Evolutionary conservation across 2,329 filamentous ascomycete genomes (phyloP).

Genomic region (Fusarium caatingaense): DNA sequence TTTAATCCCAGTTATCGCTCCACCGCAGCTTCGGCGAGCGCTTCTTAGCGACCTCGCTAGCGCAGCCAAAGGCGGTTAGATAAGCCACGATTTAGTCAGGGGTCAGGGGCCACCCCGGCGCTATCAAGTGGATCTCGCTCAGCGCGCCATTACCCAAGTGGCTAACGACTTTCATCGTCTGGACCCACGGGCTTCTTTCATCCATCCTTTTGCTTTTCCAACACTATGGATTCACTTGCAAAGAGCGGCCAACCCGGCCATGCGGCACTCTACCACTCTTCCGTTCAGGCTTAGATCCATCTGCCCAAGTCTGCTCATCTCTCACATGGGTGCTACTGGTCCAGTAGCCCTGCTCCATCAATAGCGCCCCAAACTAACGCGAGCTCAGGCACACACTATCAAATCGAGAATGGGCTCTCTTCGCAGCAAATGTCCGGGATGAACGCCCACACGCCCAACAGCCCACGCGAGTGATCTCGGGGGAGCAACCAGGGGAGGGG

Average conservation of each 20-base stretch:
- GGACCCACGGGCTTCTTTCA: conserved; percentile 23
- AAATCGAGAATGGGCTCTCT: conserved; percentile 11
- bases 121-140: neutral
- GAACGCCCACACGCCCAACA: conserved; percentile 16
- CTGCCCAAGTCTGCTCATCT: conserved; percentile 7
- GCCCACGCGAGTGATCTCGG: conserved; percentile 7
- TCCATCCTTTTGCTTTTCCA: conserved; percentile 11
- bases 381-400: conserved; percentile 30
- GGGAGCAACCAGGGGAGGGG: conserved; percentile 10
- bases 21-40: conserved; percentile 29
- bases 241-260: conserved; percentile 25
- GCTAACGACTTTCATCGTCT: conserved; percentile 21
- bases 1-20: conserved; percentile 24
- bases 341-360: conserved; percentile 12
- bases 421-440: neutral
- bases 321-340: conserved; percentile 4
- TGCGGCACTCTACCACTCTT: conserved; percentile 17
- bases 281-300: conserved; percentile 21
- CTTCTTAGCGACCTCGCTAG: conserved; percentile 21
- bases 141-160: conserved; percentile 15
- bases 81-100: conserved; percentile 20
- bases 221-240: conserved; percentile 2
- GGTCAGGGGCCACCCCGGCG: conserved; percentile 11
- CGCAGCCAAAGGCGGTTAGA: conserved; percentile 1
- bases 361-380: conserved; percentile 38